Evolutionary conservation across 805 yeast species (phyloP).

Genomic region (Wickerhamiella domercqiae): DNA sequence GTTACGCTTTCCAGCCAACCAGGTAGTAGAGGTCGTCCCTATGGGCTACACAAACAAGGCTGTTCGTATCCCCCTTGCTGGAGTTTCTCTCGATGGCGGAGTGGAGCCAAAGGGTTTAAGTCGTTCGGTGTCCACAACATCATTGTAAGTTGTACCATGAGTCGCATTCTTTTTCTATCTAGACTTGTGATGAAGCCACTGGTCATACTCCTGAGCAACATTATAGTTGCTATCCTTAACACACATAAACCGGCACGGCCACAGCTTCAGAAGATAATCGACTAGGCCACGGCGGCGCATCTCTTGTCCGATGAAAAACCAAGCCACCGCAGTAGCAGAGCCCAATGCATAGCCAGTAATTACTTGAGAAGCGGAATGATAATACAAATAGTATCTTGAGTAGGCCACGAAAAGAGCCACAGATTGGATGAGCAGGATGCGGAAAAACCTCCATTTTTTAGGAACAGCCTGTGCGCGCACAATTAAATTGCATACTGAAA

Average conservation of each 20-base stretch:
- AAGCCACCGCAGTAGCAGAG: constrained; percentile 37
- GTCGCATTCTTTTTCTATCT: background rate
- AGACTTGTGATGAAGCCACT: constrained; percentile 14
- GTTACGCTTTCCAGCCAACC: constrained; percentile 62
- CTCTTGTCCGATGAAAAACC: constrained; percentile 37
- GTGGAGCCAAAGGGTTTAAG: constrained; percentile 6
- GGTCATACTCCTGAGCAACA: constrained; percentile 21
- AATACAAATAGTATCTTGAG: constrained; percentile 63
- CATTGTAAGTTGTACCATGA: background rate
- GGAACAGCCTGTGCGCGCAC: constrained; percentile 6
- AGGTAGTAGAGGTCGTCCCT: constrained; percentile 58
- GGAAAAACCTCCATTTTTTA: constrained; percentile 12
- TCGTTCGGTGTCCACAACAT: background rate
- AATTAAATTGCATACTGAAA: constrained; percentile 21
- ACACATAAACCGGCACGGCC: constrained; percentile 30
- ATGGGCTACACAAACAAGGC: constrained; percentile 17
- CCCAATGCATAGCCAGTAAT: constrained; percentile 59
- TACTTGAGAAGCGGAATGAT: constrained; percentile 66
- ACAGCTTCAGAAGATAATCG: constrained; percentile 47
- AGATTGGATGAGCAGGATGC: constrained; percentile 13
- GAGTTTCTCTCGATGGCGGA: constrained; percentile 16
- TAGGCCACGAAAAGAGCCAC: constrained; percentile 34
- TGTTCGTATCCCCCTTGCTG: constrained; percentile 16
- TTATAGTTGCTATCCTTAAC: constrained; percentile 27
- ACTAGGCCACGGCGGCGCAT: constrained; percentile 54